Evolutionary conservation across 2,329 filamentous ascomycete species (phyloP), one percentile per base, ranked within the genome.

Genomic region (Talaromyces sp.): DNA sequence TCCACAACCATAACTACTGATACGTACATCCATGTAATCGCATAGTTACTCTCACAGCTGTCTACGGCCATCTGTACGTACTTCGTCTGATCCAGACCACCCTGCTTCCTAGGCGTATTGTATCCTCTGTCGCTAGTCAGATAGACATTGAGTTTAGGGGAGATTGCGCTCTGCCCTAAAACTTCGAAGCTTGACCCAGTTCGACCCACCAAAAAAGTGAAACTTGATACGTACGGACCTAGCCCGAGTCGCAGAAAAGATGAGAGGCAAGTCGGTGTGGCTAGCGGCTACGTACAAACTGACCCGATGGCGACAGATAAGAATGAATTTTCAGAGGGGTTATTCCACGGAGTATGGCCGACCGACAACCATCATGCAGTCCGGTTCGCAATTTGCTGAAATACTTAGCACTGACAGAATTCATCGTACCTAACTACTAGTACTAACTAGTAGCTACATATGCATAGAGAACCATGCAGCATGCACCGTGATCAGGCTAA

Each of bases 321-420:
- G 47, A 51, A 27, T 17, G 19, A 43, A 17, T 51, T 17, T 17
- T 27, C 15, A 8, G 22, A 51, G 47, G 27, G 27, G 49, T 53
- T 31, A 53, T 53, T 53, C 27, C 49, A 53, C 49, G 49, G 49
- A 53, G 49, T 53, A 53, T 53, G 15, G n/a, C 49, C 49, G 49
- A 6, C 15, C 25, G 2, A 2, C 49, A n/a, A 10, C 49, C 49
- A 29, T 29, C 0, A 53, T n/a, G 49, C 53, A 56, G 53, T 15
- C 53, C 19, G 2, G 36, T 56, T 56, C 31, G 17, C 51, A 36
- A 54, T 56, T 25, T 56, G 51, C 51, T 8, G 19, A 56, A 19
- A 53, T 31, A 31, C 5, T 7, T 53, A 2, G 49, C 10, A n/a
- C 27, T 15, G n/a, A 11, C 25, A 7, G 15, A 29, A 15, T 54